Evolutionary conservation across 2,329 filamentous ascomycete species (phyloP).

Genomic region (Pleurostoma richardsiae): DNA sequence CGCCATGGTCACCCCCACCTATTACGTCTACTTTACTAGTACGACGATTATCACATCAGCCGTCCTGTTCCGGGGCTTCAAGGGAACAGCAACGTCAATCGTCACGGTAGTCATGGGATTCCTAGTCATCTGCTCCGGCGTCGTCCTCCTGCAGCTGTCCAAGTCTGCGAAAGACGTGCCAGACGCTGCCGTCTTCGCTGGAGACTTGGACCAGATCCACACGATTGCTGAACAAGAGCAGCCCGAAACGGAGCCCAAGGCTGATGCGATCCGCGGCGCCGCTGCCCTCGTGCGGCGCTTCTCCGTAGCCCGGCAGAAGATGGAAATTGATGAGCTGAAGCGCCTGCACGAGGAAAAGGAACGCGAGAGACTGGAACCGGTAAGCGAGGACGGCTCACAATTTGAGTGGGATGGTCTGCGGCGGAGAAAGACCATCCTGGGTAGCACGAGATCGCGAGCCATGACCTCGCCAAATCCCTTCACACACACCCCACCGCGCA

Average conservation of each 20-base stretch:
- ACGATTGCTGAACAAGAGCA: constrained; percentile 94
- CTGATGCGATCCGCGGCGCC: constrained; percentile 88
- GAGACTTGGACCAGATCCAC: constrained; percentile 90
- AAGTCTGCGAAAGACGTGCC: constrained; percentile 98
- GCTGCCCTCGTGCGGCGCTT: constrained; percentile 83
- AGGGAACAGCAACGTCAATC: constrained; percentile 75
- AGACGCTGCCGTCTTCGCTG: constrained; percentile 85
- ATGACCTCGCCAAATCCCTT: constrained; percentile 26
- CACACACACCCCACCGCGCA: constrained; percentile 22
- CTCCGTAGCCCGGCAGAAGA: constrained; percentile 68
- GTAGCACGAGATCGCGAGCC: constrained; percentile 30
- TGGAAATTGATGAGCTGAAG: constrained; percentile 74
- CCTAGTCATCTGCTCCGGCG: constrained; percentile 86
- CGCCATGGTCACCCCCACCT: constrained; percentile 92
- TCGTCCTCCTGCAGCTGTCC: constrained; percentile 89
- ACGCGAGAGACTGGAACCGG: constrained; percentile 64
- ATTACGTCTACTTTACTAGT: constrained; percentile 97
- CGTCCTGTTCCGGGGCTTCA: constrained; percentile 89
- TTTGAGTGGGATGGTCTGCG: constrained; percentile 92
- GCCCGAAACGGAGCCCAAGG: constrained; percentile 93
- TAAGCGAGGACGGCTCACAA: constrained; percentile 68
- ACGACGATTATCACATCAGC: constrained; percentile 92
- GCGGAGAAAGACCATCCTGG: constrained; percentile 51
- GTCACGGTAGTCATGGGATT: constrained; percentile 91
- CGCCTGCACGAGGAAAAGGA: constrained; percentile 75